A percentile compares a stretch with the other conserved stretches of the same genome.
phyloP scores from a whole-genome alignment of 2,329 filamentous ascomycete species.

The Leptographium procerum region DNA sequence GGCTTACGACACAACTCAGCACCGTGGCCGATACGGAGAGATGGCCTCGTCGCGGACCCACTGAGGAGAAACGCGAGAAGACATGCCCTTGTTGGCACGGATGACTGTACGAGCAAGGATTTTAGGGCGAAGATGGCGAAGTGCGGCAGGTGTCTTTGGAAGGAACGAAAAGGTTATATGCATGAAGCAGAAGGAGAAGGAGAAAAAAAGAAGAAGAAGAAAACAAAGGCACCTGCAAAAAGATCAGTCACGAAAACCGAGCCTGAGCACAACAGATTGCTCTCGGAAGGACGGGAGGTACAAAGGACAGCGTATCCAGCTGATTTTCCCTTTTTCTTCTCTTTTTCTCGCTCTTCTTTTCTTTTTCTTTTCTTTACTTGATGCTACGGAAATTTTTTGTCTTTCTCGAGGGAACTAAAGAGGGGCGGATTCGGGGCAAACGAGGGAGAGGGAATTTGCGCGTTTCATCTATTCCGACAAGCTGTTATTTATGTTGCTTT shows the following conservation, averaged over 20 bases:
- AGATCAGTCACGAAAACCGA: background rate
- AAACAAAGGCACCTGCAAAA: background rate
- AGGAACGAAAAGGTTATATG: no score
- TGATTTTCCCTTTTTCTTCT: background rate
- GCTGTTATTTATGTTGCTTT: no score
- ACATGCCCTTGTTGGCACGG: background rate
- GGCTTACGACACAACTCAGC: constrained; percentile 92
- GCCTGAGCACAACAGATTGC: no score
- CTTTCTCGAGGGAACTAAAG: background rate
- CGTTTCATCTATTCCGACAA: background rate
- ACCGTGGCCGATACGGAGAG: constrained; percentile 87
- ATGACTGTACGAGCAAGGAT: background rate
- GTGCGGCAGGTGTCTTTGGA: background rate
- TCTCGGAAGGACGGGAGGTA: background rate
- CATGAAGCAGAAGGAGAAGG: no score
- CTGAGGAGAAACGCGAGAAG: background rate
- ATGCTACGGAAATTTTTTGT: background rate
- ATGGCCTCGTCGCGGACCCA: constrained; percentile 46
- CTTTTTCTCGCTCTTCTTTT: background rate
- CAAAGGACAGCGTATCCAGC: background rate
- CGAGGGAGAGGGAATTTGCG: background rate
- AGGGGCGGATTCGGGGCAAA: background rate
- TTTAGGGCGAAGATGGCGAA: background rate
- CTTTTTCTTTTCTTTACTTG: background rate
- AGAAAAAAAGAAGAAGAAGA: background rate